Evolutionary conservation across 2,329 filamentous ascomycete species (phyloP).

Genomic region (Pyrenochaeta sp.): DNA sequence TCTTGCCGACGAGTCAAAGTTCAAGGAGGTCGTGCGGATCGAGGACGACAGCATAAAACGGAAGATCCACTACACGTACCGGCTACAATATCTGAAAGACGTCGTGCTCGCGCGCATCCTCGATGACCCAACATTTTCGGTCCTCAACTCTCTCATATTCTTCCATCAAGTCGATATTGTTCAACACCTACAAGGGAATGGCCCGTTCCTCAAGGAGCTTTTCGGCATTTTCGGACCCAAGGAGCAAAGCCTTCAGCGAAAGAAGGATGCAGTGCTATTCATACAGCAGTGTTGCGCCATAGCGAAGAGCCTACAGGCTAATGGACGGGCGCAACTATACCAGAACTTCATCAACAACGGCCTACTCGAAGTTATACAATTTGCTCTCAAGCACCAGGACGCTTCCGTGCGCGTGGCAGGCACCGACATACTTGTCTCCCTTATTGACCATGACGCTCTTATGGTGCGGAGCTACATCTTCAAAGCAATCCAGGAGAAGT

Average conservation of each 20-base stretch:
- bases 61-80: conserved; percentile 97
- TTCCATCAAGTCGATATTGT: conserved; percentile 99
- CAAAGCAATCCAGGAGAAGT: conserved; percentile 87
- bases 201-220: conserved; percentile 79
- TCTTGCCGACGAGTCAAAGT: conserved; percentile 85
- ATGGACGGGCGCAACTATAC: conserved; percentile 81
- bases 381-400: conserved; percentile 84
- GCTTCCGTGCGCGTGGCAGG: conserved; percentile 88
- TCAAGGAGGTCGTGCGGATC: conserved; percentile 95
- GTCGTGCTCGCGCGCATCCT: conserved; percentile 96
- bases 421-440: conserved; percentile 89
- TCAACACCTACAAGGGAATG: conserved; percentile 87
- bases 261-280: conserved; percentile 94
- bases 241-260: conserved; percentile 71
- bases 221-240: conserved; percentile 82
- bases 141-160: conserved; percentile 97
- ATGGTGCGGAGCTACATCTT: conserved; percentile 96
- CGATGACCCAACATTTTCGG: conserved; percentile 96
- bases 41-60: conserved; percentile 80
- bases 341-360: conserved; percentile 90
- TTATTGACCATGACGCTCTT: conserved; percentile 94
- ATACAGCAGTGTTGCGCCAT: conserved; percentile 96
- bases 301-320: conserved; percentile 91
- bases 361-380: conserved; percentile 88
- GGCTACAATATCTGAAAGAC: conserved; percentile 95